phyloP scores from a whole-genome alignment of 768 basidiomycete genomes.

The Boletus speciosus region DNA sequence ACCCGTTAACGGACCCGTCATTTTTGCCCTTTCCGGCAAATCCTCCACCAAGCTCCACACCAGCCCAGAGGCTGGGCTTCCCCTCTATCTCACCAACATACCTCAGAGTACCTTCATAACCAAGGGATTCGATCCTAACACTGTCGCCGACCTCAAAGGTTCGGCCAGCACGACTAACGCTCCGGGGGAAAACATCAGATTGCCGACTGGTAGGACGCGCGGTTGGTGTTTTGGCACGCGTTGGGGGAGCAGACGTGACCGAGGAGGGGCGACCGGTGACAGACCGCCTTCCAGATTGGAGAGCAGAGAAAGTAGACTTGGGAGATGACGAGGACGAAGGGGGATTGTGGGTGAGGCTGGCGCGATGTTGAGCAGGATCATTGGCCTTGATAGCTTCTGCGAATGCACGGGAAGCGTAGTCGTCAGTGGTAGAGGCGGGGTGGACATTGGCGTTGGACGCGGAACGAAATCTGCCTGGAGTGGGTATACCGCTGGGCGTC shows the following conservation, averaged over 20 bases:
- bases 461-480: slow-evolving; percentile 69
- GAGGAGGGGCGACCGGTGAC: slow-evolving; percentile 61
- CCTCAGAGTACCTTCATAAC: slow-evolving; percentile 78
- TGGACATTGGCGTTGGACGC: slow-evolving; percentile 48
- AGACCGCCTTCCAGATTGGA: slow-evolving; percentile 42
- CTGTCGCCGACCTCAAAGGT: slow-evolving; percentile 71
- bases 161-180: slow-evolving; percentile 42
- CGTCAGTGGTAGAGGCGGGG: slow-evolving; percentile 38
- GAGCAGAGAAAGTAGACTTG: slow-evolving; percentile 34
- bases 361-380: slow-evolving; percentile 70
- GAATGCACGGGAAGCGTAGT: slow-evolving; percentile 69
- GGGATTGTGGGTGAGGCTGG: slow-evolving; percentile 36
- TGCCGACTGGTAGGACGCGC: slow-evolving; percentile 64
- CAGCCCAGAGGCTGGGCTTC: slow-evolving; percentile 89
- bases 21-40: slow-evolving; percentile 95
- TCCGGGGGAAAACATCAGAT: slow-evolving; percentile 54
- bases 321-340: slow-evolving; percentile 49
- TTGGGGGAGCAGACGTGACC: slow-evolving; percentile 47
- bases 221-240: slow-evolving; percentile 52
- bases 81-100: slow-evolving; percentile 86
- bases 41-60: slow-evolving; percentile 83
- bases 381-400: slow-evolving; percentile 78
- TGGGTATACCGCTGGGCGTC: slow-evolving; percentile 52
- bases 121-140: slow-evolving; percentile 84
- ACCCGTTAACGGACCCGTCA: slow-evolving; percentile 87